Base-by-base conservation (phyloP, 2,329 filamentous ascomycete species). In the Colletotrichum filicis region DNA sequence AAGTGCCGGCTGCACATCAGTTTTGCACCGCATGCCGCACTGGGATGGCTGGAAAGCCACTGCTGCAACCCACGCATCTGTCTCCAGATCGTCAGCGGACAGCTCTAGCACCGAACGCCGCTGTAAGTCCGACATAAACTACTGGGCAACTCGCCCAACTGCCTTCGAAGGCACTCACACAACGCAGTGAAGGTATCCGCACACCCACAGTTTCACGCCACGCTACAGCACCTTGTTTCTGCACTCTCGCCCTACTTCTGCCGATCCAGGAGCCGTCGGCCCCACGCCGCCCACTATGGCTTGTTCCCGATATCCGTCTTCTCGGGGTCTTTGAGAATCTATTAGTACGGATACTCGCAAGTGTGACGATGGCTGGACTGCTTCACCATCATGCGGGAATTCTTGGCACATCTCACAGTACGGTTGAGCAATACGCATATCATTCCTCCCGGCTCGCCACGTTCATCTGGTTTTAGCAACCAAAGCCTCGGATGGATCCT, bases 261-360 rank as follows among this genome's bases (percentile, higher is more conserved):
- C 70, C 56, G 70, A 73, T 69, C 66, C 32, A 73, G 55, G 66
- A 73, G 56, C 59, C 60, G 62, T 69, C 70, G 70, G 70, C 70
- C 66, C 70, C 70, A 65, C 70, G 55, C 66, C 70, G 70, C 60
- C 66, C 32, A 28, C 60, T 35, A 59, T 46, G 53, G 16, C n/a
- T 52, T 28, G 49, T 42, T n/a, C n/a, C 57, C 65, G 57, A 32
- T 60, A 55, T 37, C 49, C 35, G 58, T 46, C 7, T 57, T 11
- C 24, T 30, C 35, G 12, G 35, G 30, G 22, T 30, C 28, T 24
- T 53, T 26, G 16, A 60, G 32, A 46, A 7, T 19, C n/a, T 53
- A 16, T 19, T 35, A 30, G 32, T 49, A 24, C 14, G 30, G 11
- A 32, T 14, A 28, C 42, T n/a, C 11, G 14, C 49, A 61, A 63